These are phyloP conservation scores for Lepidium africanum DNA, from an alignment of 345 rosid species.

Conservation along the genomic window DNA sequence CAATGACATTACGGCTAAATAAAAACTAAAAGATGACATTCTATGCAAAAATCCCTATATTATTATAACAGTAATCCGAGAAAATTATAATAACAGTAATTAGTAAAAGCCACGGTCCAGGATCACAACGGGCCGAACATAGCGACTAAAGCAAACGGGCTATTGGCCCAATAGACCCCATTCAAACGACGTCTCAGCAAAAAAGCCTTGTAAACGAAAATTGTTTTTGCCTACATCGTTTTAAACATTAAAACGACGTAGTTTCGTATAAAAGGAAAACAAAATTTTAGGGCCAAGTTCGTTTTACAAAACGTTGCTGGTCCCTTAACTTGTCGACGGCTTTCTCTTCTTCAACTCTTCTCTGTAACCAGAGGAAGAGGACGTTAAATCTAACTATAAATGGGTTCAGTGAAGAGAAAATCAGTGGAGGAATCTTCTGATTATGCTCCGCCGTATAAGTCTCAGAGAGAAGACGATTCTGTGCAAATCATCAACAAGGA, in stretches of 20 bases:
- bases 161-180: not conserved
- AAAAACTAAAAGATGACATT: too few relatives aligned
- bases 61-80: too few relatives aligned
- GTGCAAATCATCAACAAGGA: not conserved
- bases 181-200: too few relatives aligned
- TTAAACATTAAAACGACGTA: too few relatives aligned
- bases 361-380: not conserved
- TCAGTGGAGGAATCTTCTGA: constrained; percentile 30
- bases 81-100: too few relatives aligned
- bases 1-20: too few relatives aligned
- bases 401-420: constrained; percentile 69
- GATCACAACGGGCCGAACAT: not conserved
- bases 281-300: too few relatives aligned
- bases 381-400: not conserved
- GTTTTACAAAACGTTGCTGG: not conserved
- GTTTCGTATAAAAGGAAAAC: too few relatives aligned
- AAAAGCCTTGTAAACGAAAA: too few relatives aligned
- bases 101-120: not conserved
- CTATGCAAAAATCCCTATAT: too few relatives aligned
- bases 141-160: not conserved
- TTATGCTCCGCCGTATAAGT: constrained; percentile 38
- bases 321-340: constrained; percentile 2
- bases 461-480: constrained; percentile 36
- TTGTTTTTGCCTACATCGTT: too few relatives aligned
- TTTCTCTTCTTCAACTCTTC: not conserved